phyloP scores from a whole-genome alignment of 768 basidiomycete species.

The Auricularia cornea region DNA sequence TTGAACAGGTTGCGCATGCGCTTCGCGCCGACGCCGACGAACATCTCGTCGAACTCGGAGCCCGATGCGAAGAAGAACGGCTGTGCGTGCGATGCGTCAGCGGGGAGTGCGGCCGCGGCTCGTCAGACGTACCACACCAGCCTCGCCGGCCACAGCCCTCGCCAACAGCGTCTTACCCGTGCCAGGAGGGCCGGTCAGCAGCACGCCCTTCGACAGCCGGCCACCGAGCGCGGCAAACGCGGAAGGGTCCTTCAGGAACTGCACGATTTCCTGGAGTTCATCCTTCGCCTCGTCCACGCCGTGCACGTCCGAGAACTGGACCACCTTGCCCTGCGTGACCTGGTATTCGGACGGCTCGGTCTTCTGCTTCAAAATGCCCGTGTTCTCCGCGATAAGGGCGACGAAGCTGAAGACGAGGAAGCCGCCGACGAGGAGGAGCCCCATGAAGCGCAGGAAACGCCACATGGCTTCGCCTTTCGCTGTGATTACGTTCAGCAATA shows the following conservation, averaged over 20 bases:
- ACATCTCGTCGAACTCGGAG: slow-evolving; percentile 97
- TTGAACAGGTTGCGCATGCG: slow-evolving; percentile 93
- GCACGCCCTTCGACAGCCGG: slow-evolving; percentile 86
- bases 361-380: slow-evolving; percentile 85
- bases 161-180: slow-evolving; percentile 99
- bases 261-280: slow-evolving; percentile 92
- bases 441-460: background rate
- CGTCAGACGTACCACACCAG: slow-evolving; percentile 55
- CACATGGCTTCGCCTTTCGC: background rate
- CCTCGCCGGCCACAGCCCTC: slow-evolving; percentile 93
- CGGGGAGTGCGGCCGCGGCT: background rate
- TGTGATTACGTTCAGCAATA: background rate
- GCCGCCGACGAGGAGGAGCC: background rate
- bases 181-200: slow-evolving; percentile 85
- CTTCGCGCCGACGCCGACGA: slow-evolving; percentile 91
- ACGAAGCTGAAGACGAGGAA: slow-evolving; percentile 68
- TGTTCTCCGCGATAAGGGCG: slow-evolving; percentile 86
- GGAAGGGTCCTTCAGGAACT: slow-evolving; percentile 89
- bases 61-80: slow-evolving; percentile 97
- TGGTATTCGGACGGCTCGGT: slow-evolving; percentile 77
- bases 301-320: slow-evolving; percentile 93
- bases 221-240: slow-evolving; percentile 88
- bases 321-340: slow-evolving; percentile 66
- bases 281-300: slow-evolving; percentile 97
- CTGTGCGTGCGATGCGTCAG: slow-evolving; percentile 7